Conservation (phyloP, 495 filamentous ascomycete genomes). For the Penicillium nucicola region DNA sequence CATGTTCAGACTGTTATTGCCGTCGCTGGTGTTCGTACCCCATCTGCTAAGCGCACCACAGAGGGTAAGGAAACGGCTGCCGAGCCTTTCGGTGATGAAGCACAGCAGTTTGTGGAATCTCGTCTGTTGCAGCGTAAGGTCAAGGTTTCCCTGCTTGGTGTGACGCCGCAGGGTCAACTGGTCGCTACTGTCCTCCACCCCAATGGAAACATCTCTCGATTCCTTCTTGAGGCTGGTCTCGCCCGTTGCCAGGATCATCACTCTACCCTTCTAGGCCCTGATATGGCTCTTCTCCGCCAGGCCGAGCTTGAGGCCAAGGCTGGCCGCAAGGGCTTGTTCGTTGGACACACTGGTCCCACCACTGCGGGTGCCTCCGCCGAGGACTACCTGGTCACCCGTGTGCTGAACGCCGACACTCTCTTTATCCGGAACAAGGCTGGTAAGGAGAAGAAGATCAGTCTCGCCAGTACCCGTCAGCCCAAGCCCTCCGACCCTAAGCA, state of each 20-base stretch:
- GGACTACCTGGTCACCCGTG: constrained; percentile 79
- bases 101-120: constrained; percentile 78
- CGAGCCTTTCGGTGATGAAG: constrained; percentile 84
- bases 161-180: constrained; percentile 81
- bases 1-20: constrained; percentile 83
- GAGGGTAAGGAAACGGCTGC: constrained; percentile 77
- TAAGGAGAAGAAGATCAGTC: constrained; percentile 80
- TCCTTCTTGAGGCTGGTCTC: constrained; percentile 80
- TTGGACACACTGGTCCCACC: constrained; percentile 65
- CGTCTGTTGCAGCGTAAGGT: constrained; percentile 84
- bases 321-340: constrained; percentile 70
- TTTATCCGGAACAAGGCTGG: constrained; percentile 80
- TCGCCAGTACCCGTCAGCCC: constrained; percentile 91
- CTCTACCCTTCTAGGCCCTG: constrained; percentile 76
- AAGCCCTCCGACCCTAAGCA: constrained; percentile 79
- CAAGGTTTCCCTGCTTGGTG: constrained; percentile 73
- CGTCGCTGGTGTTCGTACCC: constrained; percentile 85
- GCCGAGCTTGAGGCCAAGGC: constrained; percentile 85
- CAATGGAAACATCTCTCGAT: constrained; percentile 85
- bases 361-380: constrained; percentile 51
- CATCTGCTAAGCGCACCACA: constrained; percentile 76
- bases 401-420: constrained; percentile 86
- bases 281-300: constrained; percentile 81
- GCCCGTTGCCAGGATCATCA: constrained; percentile 93
- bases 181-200: constrained; percentile 81